A percentile compares a stretch with the other conserved stretches of the same genome.
Conservation (phyloP, 805 yeast genomes). For the Metschnikowia amazonensis region DNA sequence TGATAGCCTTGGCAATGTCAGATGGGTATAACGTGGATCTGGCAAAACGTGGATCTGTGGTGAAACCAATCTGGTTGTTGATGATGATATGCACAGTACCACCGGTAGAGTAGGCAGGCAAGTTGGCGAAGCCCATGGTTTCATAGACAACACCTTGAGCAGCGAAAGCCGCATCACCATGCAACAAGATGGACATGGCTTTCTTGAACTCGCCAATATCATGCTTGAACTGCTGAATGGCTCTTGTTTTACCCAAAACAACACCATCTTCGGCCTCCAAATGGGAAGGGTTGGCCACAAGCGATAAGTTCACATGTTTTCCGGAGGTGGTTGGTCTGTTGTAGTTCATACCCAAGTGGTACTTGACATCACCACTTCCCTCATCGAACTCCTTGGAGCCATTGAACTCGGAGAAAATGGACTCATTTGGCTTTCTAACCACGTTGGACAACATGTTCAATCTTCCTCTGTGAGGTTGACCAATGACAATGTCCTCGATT, state of each 20-base stretch:
- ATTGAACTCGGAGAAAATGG: constrained; percentile 92
- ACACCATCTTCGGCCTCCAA: constrained; percentile 99
- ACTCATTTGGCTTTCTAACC: constrained; percentile 97
- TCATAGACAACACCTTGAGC: constrained; percentile 99
- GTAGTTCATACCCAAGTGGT: constrained; percentile 99
- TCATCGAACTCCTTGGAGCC: constrained; percentile 89
- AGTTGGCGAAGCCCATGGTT: constrained; percentile 88
- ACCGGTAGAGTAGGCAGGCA: constrained; percentile 96
- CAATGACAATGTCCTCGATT: constrained; percentile 92
- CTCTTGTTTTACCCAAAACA: constrained; percentile 96
- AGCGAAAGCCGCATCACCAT: constrained; percentile 99
- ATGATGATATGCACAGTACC: constrained; percentile 96
- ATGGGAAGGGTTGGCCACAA: constrained; percentile 99
- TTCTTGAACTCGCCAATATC: constrained; percentile 80
- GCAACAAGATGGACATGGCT: constrained; percentile 89
- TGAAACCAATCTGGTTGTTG: constrained; percentile 98
- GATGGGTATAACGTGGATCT: constrained; percentile 98
- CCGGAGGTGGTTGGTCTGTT: constrained; percentile 99
- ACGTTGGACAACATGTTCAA: constrained; percentile 96
- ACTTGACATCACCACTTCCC: constrained; percentile 98
- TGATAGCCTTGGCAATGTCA: constrained; percentile 92
- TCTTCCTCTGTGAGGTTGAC: constrained; percentile 99
- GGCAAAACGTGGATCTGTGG: constrained; percentile 96
- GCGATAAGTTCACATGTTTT: constrained; percentile 87
- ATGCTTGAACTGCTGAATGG: constrained; percentile 85